phyloP scores from a whole-genome alignment of 1,284 basidiomycete species.

The Blastosporella zonata region DNA sequence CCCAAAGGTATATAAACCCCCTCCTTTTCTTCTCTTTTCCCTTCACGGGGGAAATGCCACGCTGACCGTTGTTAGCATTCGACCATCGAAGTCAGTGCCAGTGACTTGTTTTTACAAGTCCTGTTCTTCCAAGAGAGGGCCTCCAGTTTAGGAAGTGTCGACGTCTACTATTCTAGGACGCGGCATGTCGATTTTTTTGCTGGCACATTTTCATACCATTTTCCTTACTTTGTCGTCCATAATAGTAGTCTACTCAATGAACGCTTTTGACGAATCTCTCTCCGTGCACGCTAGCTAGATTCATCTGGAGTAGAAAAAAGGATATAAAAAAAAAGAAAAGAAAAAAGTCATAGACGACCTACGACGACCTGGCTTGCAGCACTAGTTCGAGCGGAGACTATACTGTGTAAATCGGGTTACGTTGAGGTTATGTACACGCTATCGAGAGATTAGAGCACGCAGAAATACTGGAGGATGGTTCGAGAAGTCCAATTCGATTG shows the following conservation, averaged over 20 bases:
- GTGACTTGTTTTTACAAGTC: slow-evolving; percentile 38
- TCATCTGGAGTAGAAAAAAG: too few species aligned
- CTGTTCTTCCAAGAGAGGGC: slow-evolving; percentile 42
- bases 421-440: too few species aligned
- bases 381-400: too few species aligned
- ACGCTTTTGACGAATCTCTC: not conserved
- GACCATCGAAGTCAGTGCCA: slow-evolving; percentile 49
- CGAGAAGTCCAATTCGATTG: not conserved
- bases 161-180: slow-evolving; percentile 35
- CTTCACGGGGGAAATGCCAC: slow-evolving; percentile 43
- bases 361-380: too few species aligned
- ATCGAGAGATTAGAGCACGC: too few species aligned
- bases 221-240: not conserved
- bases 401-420: too few species aligned
- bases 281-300: too few species aligned
- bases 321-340: too few species aligned
- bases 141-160: slow-evolving; percentile 52
- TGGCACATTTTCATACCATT: slow-evolving; percentile 32
- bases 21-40: slow-evolving; percentile 9
- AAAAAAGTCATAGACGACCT: too few species aligned
- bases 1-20: slow-evolving; percentile 25
- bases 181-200: slow-evolving; percentile 48
- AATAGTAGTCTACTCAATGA: not conserved
- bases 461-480: not conserved
- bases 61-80: slow-evolving; percentile 41